Evolutionary conservation across 371 early-diverging fungal genomes (phyloP).

Genomic region (Massospora cicadina): DNA sequence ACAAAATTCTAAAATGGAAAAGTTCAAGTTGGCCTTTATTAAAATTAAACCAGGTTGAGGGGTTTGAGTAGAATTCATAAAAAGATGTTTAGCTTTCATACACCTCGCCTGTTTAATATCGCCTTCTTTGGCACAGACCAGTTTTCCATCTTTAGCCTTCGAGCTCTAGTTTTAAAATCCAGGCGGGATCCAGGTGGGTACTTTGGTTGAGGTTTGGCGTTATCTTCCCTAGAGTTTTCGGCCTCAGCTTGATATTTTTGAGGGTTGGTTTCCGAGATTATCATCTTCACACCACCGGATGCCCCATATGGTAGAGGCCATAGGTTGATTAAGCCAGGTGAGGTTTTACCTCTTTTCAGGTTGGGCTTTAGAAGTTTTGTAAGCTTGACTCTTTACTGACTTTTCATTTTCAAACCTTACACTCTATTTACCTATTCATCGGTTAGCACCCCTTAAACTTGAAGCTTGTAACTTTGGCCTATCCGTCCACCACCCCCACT

Average conservation of each 20-base stretch:
- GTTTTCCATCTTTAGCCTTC: slow-evolving; percentile 26
- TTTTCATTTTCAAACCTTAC: neutral
- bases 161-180: slow-evolving; percentile 15
- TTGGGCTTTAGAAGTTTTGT: neutral
- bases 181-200: slow-evolving; percentile 10
- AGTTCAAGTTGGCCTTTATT: too few relatives aligned
- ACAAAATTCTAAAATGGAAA: too few relatives aligned
- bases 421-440: slow-evolving; percentile 4
- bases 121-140: slow-evolving; percentile 35
- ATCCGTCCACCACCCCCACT: slow-evolving; percentile 20
- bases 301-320: slow-evolving; percentile 18
- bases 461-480: slow-evolving; percentile 18
- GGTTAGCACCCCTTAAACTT: slow-evolving; percentile 19
- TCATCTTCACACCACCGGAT: slow-evolving; percentile 28
- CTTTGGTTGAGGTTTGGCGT: neutral
- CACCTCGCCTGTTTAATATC: slow-evolving; percentile 11
- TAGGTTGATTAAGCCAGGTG: slow-evolving; percentile 11
- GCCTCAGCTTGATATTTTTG: too few relatives aligned
- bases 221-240: neutral
- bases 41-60: too few relatives aligned
- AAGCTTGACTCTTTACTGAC: neutral
- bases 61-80: too few relatives aligned
- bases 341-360: slow-evolving; percentile 4
- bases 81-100: neutral
- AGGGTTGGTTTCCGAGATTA: slow-evolving; percentile 13